Base-by-base conservation (phyloP, 2,329 filamentous ascomycete genomes). In the Aspergillus piperis region DNA sequence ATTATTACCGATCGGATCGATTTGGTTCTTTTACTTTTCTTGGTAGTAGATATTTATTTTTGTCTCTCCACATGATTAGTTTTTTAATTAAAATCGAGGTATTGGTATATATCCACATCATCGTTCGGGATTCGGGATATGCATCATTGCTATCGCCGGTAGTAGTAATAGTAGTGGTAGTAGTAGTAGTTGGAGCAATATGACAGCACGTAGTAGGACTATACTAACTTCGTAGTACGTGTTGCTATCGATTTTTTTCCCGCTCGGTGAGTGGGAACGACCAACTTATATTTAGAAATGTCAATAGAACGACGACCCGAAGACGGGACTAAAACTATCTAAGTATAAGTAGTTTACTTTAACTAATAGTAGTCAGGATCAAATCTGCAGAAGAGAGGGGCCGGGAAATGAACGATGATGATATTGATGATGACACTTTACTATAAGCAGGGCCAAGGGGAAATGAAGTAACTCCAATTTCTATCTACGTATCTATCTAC, bases 271-370 rank as follows among this genome's bases (percentile, higher is more conserved):
- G 15, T 41, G 25, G 32, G 19, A 41, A 25, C 36, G 10, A 42
- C 13, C 13, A 25, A 49, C 7, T 48, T 54, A 36, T 36, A 17
- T 44, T 58, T 23, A 25, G 36, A 54, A 49, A 48, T 25, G 54
- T 50, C 49, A 30, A 47, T 47, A 41, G 49, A 53, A 58, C 56
- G 58, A 63, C 57, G 55, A 63, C 50, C 62, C 63, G 52, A 44
- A 8, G 52, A 42, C n/a, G n/a, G 8, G 8, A 38, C 30, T 32
- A 42, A 42, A 19, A 42, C 39, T 42, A 42, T 30, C 39, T 42
- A 17, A 42, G 39, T 36, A 36, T 36, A 36, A 36, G 11, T 4
- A 11, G 27, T 27, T 27, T 8, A 30, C 27, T 30, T 32, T 36
- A 36, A 36, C 32, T 36, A 36, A 5, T 13, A 36, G 32, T 13